Base-by-base conservation (phyloP, 768 basidiomycete species). In the Boletus coccyginus region DNA sequence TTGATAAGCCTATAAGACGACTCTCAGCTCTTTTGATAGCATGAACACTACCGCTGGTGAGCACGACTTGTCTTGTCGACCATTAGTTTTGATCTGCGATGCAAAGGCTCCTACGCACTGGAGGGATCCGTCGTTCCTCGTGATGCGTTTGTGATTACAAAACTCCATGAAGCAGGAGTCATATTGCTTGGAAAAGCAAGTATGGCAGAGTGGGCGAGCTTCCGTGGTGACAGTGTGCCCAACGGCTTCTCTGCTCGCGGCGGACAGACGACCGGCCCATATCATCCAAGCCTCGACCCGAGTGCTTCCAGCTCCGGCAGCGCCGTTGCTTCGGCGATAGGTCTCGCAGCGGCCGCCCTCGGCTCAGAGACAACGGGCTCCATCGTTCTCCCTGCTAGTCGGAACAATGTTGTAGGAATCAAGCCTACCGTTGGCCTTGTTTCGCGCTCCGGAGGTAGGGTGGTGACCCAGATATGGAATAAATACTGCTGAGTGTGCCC, bases 11-110 rank as follows among this genome's bases (percentile, higher is more conserved):
- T 51, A 27, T 31, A 17, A 24, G 45, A 35, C 39, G 36, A 48
- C 16, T 24, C 33, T 53, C 5, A 33, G 33, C 24, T n/a, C n/a
- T 33, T 19, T 14, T 16, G 7, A 69, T 57, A 47, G 82, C 10
- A 74, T 83, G 85, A 3, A 85, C 78, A 58, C 85, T 74, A 10
- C 69, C 78, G 40, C 66, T 81, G 32, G 63, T 85, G 35, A 84
- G 83, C 39, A 61, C 50, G 9, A 41, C 60, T 45, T 45, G 24
- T 43, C 35, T 27, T 14, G 36, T 16, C 5, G n/a, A 41, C 2
- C 43, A 29, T 42, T 35, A 3, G 17, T 50, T 38, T 46, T 53
- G 43, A 68, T 40, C 11, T 7, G 11, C 42, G 38, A 46, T 47
- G 39, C 29, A 49, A 52, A 70, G 70, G 77, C 7, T 78, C 76